A percentile compares a stretch with the other conserved stretches of the same genome.
Conservation (phyloP, 257 asterid species). For the Pogostemon cablin region DNA sequence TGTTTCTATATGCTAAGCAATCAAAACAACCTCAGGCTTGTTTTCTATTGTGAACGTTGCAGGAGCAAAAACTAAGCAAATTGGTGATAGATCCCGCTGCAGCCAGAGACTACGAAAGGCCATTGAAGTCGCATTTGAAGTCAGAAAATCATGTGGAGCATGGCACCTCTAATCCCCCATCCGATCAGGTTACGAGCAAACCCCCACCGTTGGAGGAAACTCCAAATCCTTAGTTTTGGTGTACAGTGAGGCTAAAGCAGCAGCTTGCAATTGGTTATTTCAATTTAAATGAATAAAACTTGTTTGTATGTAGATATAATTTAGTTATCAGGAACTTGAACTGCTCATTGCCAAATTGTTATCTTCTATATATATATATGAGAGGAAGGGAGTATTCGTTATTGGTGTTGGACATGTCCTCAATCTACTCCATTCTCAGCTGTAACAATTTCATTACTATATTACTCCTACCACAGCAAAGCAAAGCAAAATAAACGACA, state of each 20-base stretch:
- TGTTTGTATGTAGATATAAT: slow-evolving; percentile 36
- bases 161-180: slow-evolving; percentile 40
- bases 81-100: slow-evolving; percentile 76
- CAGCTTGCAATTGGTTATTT: background rate
- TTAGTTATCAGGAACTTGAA: background rate
- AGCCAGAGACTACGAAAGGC: slow-evolving; percentile 88
- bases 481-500: slow-evolving; percentile 6
- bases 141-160: slow-evolving; percentile 60
- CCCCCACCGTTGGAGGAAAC: slow-evolving; percentile 52
- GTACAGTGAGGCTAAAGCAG: slow-evolving; percentile 8
- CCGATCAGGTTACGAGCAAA: slow-evolving; percentile 40
- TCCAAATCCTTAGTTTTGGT: slow-evolving; percentile 37
- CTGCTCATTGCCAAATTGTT: slow-evolving; percentile 19
- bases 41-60: slow-evolving; percentile 32
- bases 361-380: background rate
- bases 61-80: slow-evolving; percentile 87
- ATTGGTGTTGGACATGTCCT: no score
- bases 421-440: background rate
- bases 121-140: slow-evolving; percentile 53
- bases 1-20: background rate
- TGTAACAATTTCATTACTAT: background rate
- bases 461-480: background rate
- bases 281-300: slow-evolving; percentile 1
- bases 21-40: background rate
- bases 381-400: background rate